These are phyloP conservation scores for Dryas alaskensis DNA, from an alignment of 306 rosid genomes.

Conservation along the genomic window DNA sequence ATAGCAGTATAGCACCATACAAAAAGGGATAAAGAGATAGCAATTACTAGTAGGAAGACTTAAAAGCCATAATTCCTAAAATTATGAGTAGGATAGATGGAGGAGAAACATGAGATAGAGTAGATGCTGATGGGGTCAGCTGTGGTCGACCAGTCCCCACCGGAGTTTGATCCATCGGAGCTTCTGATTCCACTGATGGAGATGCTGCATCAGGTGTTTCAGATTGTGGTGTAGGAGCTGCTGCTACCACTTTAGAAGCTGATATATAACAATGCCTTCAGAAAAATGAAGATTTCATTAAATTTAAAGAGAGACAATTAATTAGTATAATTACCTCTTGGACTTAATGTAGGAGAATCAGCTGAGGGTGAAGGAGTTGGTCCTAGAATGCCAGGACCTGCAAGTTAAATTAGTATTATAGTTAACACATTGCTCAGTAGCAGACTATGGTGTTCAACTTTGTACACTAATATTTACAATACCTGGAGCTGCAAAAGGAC, in stretches of 20 bases:
- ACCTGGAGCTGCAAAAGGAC: slow-evolving; percentile 73
- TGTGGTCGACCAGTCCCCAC: slow-evolving; percentile 29
- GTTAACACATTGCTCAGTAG: neutral
- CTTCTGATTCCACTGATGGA: slow-evolving; percentile 34
- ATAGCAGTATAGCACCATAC: neutral
- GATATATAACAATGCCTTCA: slow-evolving; percentile 2
- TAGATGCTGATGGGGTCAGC: slow-evolving; percentile 34
- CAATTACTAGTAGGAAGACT: neutral
- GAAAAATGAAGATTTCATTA: neutral
- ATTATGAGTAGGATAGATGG: slow-evolving; percentile 25
- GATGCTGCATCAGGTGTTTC: slow-evolving; percentile 24
- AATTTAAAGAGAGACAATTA: neutral
- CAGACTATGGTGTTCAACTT: too few relatives aligned
- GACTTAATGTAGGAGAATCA: slow-evolving; percentile 41
- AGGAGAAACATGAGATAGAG: slow-evolving; percentile 24
- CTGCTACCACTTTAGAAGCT: slow-evolving; percentile 37
- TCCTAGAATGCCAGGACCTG: slow-evolving; percentile 41
- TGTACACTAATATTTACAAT: neutral
- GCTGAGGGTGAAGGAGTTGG: slow-evolving; percentile 30
- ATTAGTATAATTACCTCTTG: slow-evolving; percentile 40
- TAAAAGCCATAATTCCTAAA: slow-evolving; percentile 22
- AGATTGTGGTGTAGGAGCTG: slow-evolving; percentile 18
- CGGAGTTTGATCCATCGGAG: slow-evolving; percentile 19
- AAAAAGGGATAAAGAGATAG: neutral
- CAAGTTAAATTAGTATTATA: neutral